Evolutionary conservation across 2,329 filamentous ascomycete species (phyloP).

Genomic region (Decorospora gaudefroyi): DNA sequence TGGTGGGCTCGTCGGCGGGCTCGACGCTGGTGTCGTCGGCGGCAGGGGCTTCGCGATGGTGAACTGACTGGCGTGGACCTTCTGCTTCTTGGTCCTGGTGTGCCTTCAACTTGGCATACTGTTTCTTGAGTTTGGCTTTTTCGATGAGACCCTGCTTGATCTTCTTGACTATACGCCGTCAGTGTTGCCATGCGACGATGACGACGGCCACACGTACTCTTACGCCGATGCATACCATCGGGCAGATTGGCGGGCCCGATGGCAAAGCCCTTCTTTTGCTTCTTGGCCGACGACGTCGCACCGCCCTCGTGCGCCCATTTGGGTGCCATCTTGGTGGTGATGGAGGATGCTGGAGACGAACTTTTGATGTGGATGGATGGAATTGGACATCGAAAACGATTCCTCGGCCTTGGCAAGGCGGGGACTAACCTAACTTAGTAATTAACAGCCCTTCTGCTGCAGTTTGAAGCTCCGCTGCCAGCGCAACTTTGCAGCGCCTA

Average conservation of each 20-base stretch:
- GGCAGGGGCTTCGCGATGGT: conserved; percentile 35
- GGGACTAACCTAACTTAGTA: no score
- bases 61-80: conserved; percentile 43
- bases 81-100: conserved; percentile 52
- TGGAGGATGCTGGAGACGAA: conserved; percentile 6
- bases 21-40: conserved; percentile 31
- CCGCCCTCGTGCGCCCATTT: conserved; percentile 61
- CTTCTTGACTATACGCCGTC: conserved; percentile 71
- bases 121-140: conserved; percentile 91
- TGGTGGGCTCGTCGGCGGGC: conserved; percentile 23
- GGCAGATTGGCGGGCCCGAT: conserved; percentile 90
- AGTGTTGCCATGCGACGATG: no score
- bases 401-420: conserved; percentile 28
- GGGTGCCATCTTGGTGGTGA: conserved; percentile 56
- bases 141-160: conserved; percentile 88
- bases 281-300: conserved; percentile 48
- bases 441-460: no score
- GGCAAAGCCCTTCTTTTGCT: conserved; percentile 71
- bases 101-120: conserved; percentile 85
- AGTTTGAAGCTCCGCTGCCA: no score
- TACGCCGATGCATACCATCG: conserved; percentile 84
- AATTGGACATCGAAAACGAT: no score
- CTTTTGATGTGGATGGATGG: conserved; percentile 1
- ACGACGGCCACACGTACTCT: conserved; percentile 64
- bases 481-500: conserved; percentile 2